Evolutionary conservation across 345 rosid species (phyloP), one percentile per base, ranked within the genome.

Genomic region (Populus euphratica): DNA sequence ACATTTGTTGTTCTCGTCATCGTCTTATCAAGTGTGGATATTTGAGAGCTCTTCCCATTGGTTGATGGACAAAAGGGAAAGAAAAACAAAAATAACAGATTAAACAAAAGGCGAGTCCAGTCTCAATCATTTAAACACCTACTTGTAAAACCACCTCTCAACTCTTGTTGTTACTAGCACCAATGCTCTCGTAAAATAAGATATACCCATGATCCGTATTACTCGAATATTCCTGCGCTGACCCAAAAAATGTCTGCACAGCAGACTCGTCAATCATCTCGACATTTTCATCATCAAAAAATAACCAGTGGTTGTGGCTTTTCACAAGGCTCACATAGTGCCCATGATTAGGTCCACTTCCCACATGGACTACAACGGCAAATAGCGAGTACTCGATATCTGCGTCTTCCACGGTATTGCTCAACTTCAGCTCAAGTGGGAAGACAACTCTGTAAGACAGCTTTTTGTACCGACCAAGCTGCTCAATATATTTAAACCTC

Each of bases 221-320:
- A 84, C 95, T 92, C 1, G 98, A 92, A 74, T 91, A 96, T 82
- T 96, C 99, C 81, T 96, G 97, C 2, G 98, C 93, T 6, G 99
- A 93, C 74, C 99, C 98, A 63, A 96, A 96, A 89, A 96, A 96
- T 20, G 99, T 94, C 76, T 94, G 98, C 78, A 96, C 97, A 0
- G 95, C 99, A 56, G 99, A 91, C 87, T 96, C 99, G 9, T 96
- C 99, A 20, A 96, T 93, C 90, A 96, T 96, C 87, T 96, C 99
- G 70, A 93, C 97, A 11, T 93, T 96, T 85, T 96, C 98, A 9
- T 96, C 99, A 54, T 96, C 99, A 59, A 96, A 96, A 86, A 92
- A 92, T 65, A 96, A 85, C 98, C 99, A 93, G 77, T 96, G 99
- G 89, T 92, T 92, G 78, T 96, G 99, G 90, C 98, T 93, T 84